These are phyloP conservation scores for Moniliella sp. DNA, from an alignment of 1,284 basidiomycete species.

Conservation along the genomic window DNA sequence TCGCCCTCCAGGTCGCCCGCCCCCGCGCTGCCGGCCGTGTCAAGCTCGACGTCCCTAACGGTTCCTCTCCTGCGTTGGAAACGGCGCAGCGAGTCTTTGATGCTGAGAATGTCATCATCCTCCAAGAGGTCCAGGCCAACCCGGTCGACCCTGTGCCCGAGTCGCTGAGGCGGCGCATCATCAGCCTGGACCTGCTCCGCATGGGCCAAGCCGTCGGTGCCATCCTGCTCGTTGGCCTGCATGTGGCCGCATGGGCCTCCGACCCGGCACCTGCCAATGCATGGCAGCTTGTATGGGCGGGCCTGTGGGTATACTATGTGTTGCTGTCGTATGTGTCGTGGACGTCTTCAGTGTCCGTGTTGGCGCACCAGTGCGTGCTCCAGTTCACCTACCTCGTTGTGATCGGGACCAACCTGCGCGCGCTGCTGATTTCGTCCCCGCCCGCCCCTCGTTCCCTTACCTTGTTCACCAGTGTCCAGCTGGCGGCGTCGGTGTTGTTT, in stretches of 20 bases:
- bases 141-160: slow-evolving; percentile 3
- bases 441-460: too few species aligned
- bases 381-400: slow-evolving; percentile 11
- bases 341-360: slow-evolving; percentile 10
- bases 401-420: slow-evolving; percentile 19
- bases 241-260: slow-evolving; percentile 8
- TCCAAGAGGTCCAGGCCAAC: slow-evolving; percentile 24
- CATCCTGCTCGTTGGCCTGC: slow-evolving; percentile 6
- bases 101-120: slow-evolving; percentile 27
- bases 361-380: slow-evolving; percentile 18
- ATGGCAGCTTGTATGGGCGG: slow-evolving; percentile 1
- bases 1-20: too few species aligned
- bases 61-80: not conserved
- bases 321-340: slow-evolving; percentile 12
- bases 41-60: too few species aligned
- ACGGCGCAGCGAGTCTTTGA: slow-evolving; percentile 17
- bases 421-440: slow-evolving; percentile 3
- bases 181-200: slow-evolving; percentile 8
- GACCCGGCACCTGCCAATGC: not conserved
- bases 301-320: slow-evolving; percentile 10
- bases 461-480: slow-evolving; percentile 10
- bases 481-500: slow-evolving; percentile 6
- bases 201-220: slow-evolving; percentile 12
- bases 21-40: too few species aligned
- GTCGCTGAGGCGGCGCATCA: slow-evolving; percentile 2